These are phyloP conservation scores for Sanghuangporus weigelae DNA, from an alignment of 1,284 basidiomycete species.

Conservation along the genomic window DNA sequence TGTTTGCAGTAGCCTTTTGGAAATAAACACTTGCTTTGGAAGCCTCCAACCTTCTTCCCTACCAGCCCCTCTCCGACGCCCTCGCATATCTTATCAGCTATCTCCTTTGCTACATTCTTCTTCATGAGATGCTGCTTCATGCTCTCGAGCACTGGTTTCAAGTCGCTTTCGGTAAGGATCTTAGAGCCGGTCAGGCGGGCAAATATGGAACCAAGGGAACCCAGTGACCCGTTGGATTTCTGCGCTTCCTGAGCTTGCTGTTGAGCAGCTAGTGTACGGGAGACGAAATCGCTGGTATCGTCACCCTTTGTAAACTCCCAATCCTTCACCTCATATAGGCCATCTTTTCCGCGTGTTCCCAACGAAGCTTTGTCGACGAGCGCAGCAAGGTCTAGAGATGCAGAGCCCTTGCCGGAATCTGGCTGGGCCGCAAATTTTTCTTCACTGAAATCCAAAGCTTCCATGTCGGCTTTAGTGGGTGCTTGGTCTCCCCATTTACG, in stretches of 20 bases:
- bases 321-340: slow-evolving; percentile 91
- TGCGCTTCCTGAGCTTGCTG: slow-evolving; percentile 29
- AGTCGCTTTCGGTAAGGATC: slow-evolving; percentile 75
- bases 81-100: slow-evolving; percentile 92
- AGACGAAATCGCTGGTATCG: slow-evolving; percentile 52
- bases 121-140: slow-evolving; percentile 99
- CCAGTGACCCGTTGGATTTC: slow-evolving; percentile 42
- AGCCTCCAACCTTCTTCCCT: slow-evolving; percentile 85
- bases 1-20: not conserved
- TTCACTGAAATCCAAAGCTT: slow-evolving; percentile 78
- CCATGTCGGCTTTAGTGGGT: slow-evolving; percentile 81
- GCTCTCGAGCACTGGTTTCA: slow-evolving; percentile 83
- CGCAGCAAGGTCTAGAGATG: slow-evolving; percentile 48
- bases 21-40: slow-evolving; percentile 59
- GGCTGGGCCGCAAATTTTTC: slow-evolving; percentile 39
- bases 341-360: slow-evolving; percentile 76
- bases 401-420: slow-evolving; percentile 22
- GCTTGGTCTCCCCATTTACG: slow-evolving; percentile 90
- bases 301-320: slow-evolving; percentile 66
- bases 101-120: slow-evolving; percentile 97
- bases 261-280: slow-evolving; percentile 44
- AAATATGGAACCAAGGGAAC: slow-evolving; percentile 71
- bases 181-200: slow-evolving; percentile 83
- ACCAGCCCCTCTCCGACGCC: slow-evolving; percentile 85
- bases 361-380: slow-evolving; percentile 78